phyloP scores from a whole-genome alignment of 2,329 filamentous ascomycete genomes.

The Nemania sp. region DNA sequence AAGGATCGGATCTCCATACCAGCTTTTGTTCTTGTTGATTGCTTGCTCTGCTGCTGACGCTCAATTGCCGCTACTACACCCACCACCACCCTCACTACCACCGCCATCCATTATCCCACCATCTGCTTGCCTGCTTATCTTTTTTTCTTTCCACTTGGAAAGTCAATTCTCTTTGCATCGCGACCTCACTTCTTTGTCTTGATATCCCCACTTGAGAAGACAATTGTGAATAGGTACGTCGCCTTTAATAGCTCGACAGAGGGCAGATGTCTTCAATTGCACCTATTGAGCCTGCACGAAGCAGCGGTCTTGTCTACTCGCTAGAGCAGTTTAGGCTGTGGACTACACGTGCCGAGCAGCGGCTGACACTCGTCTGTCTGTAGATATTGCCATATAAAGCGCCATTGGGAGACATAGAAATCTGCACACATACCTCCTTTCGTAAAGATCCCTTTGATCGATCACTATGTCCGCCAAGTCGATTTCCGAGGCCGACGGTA shows the following conservation, averaged over 20 bases:
- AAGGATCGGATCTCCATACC: conserved; percentile 34
- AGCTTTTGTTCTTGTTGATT: conserved; percentile 21
- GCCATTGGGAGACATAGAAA: conserved; percentile 37
- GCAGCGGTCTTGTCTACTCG: conserved; percentile 12
- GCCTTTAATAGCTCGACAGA: conserved; percentile 12
- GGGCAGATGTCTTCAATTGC: conserved; percentile 1
- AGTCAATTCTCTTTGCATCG: conserved; percentile 36
- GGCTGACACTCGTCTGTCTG: conserved; percentile 41
- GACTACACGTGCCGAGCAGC: conserved; percentile 20
- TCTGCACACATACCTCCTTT: conserved; percentile 47
- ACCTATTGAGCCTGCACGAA: conserved; percentile 13
- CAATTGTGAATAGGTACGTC: conserved; percentile 36
- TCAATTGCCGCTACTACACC: conserved; percentile 30
- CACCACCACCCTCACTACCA: conserved; percentile 28
- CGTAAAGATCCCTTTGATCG: conserved; percentile 38
- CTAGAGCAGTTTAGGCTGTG: conserved; percentile 4
- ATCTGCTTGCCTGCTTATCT: conserved; percentile 25
- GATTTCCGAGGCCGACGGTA: conserved; percentile 98
- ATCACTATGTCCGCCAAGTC: conserved; percentile 91
- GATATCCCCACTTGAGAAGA: conserved; percentile 41
- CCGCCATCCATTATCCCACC: conserved; percentile 28
- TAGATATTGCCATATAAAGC: conserved; percentile 39
- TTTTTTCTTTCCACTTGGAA: conserved; percentile 37
- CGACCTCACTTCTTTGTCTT: conserved; percentile 36
- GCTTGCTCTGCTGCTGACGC: conserved; percentile 24